Base-by-base conservation (phyloP, 2,329 filamentous ascomycete genomes). In the Lasiodiplodia hormozganensis region DNA sequence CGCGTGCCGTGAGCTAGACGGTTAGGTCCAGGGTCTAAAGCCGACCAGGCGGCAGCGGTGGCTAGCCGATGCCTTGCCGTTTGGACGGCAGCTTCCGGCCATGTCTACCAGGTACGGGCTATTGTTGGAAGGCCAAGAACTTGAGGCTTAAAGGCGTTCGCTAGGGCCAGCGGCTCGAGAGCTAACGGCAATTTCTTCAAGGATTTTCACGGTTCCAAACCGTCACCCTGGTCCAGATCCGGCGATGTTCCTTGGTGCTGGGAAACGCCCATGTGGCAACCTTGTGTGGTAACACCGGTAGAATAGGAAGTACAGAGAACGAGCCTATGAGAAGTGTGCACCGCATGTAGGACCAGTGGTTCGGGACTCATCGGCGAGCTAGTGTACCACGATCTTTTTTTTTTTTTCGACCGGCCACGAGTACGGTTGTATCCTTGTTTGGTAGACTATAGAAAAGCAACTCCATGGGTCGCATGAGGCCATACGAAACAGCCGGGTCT, bases 111-210 rank as follows among this genome's bases (percentile, higher is more conserved):
- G 36, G 56, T 21, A 43, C 4, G 56, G 28, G 56, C 56, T 60
- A 60, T 60, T 60, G 56, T 60, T 60, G 56, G 56, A 16, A 34
- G 2, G 56, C 56, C 56, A 60, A 60, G 56, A 12, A 10, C n/a
- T 43, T 34, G 31, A 34, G 31, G 31, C 31, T 34, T 34, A 34
- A 38, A 18, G 56, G 56, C 56, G 23, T 21, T 16, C 34, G 23
- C 11, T n/a, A 40, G 25, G 36, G 18, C 12, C 40, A 47, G 56
- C 56, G 56, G 56, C 36, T 60, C 56, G 36, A 60, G 28, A 43
- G 34, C 36, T 38, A 60, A 5, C 36, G 56, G 34, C 36, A 23
- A 38, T 36, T 23, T 34, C 3, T 21, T n/a, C 57, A 23, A 8
- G 21, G 11, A 31, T 40, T 31, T 12, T 36, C 36, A 21, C 23